These are phyloP conservation scores for Chloromonas sp. DNA, from an alignment of 163 green algal genomes.

Conservation along the genomic window DNA sequence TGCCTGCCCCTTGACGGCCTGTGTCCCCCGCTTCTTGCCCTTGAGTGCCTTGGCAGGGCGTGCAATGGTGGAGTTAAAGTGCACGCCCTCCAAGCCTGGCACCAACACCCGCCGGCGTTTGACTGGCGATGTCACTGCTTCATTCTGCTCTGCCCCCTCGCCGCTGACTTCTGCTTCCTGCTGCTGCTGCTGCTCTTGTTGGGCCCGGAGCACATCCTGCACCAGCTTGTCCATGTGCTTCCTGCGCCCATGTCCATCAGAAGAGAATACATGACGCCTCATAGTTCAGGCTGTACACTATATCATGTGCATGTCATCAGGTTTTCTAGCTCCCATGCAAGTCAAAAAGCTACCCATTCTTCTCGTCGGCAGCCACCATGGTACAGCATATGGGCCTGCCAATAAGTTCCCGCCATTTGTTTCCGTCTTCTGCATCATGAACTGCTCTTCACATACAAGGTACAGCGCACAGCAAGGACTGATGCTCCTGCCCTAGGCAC, in stretches of 20 bases:
- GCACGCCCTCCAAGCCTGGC: neutral
- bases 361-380: too few species aligned
- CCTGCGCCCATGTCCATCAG: neutral
- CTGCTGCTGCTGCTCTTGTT: conserved; percentile 4
- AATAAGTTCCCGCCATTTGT: too few species aligned
- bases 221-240: conserved; percentile 7
- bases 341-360: too few species aligned
- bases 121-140: neutral
- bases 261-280: neutral
- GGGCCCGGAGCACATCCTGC: conserved; percentile 3
- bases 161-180: neutral
- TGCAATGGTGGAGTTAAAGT: conserved; percentile 1
- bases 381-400: too few species aligned
- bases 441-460: too few species aligned
- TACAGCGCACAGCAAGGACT: too few species aligned
- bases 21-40: conserved; percentile 10
- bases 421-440: too few species aligned
- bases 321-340: too few species aligned
- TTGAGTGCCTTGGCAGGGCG: conserved; percentile 6
- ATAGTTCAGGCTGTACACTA: too few species aligned
- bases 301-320: too few species aligned
- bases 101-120: neutral
- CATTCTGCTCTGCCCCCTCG: too few species aligned
- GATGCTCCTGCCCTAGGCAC: too few species aligned
- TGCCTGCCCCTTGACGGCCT: neutral